phyloP scores from a whole-genome alignment of 345 rosid genomes.

The Acer saccharum region DNA sequence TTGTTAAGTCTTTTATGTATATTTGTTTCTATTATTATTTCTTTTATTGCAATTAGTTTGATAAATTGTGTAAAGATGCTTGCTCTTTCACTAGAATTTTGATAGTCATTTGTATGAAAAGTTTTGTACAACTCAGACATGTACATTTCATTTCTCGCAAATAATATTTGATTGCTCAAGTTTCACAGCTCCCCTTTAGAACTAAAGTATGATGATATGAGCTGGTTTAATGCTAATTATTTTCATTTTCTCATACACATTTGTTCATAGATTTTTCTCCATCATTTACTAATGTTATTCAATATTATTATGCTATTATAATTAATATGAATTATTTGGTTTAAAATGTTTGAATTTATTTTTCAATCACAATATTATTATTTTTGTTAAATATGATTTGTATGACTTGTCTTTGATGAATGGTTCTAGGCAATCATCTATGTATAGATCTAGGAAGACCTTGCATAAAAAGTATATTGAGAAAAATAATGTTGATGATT shows the following conservation, averaged over 20 bases:
- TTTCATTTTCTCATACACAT: conserved; percentile 24
- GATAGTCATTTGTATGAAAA: background rate
- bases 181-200: background rate
- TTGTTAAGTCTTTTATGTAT: background rate
- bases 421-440: no score
- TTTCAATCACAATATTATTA: no score
- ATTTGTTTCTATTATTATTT: background rate
- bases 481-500: no score
- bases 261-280: conserved; percentile 30
- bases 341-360: no score
- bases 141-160: background rate
- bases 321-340: no score
- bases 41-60: background rate
- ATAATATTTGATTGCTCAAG: conserved; percentile 5
- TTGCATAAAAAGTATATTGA: no score
- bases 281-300: no score
- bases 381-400: no score
- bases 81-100: background rate
- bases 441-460: no score
- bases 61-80: background rate
- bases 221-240: background rate
- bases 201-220: background rate
- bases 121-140: background rate
- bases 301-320: no score
- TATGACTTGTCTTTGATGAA: no score